A percentile compares a stretch with the other conserved stretches of the same genome.
Evolutionary conservation across 75 land plant genomes (phyloP).

Genomic region (Chamaecyparis obtusa): DNA sequence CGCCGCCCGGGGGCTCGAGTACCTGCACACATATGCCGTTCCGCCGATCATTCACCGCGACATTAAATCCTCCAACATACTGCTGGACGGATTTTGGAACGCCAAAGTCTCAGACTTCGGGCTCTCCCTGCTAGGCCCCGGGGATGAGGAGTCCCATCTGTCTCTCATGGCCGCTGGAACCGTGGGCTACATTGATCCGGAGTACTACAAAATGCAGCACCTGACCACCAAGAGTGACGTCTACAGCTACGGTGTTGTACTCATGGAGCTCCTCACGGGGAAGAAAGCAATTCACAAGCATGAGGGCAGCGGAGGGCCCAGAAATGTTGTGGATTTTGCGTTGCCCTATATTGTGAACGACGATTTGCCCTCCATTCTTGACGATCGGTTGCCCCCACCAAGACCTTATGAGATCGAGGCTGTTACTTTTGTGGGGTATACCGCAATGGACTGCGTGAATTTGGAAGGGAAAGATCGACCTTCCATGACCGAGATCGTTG

Average conservation of each 20-base stretch:
- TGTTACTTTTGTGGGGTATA: slow-evolving; percentile 39
- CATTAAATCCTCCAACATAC: slow-evolving; percentile 81
- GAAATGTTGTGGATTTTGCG: slow-evolving; percentile 62
- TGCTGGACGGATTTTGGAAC: slow-evolving; percentile 55
- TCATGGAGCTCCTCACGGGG: slow-evolving; percentile 72
- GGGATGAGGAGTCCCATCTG: slow-evolving; percentile 32
- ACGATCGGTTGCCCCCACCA: slow-evolving; percentile 49
- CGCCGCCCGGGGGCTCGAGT: slow-evolving; percentile 83
- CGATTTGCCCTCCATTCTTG: slow-evolving; percentile 49
- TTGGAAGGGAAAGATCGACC: slow-evolving; percentile 57
- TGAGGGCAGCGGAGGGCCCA: slow-evolving; percentile 27
- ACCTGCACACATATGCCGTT: slow-evolving; percentile 73
- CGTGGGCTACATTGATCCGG: slow-evolving; percentile 88
- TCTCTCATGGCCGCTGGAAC: slow-evolving; percentile 73
- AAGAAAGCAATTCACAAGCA: slow-evolving; percentile 45
- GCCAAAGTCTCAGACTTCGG: slow-evolving; percentile 88
- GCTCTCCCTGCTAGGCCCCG: slow-evolving; percentile 57
- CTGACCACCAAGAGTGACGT: slow-evolving; percentile 82
- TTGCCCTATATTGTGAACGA: slow-evolving; percentile 48
- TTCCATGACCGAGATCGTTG: slow-evolving; percentile 61
- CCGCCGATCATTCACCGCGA: slow-evolving; percentile 85
- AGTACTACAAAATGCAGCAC: slow-evolving; percentile 68
- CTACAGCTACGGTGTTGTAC: slow-evolving; percentile 80
- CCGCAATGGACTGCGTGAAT: slow-evolving; percentile 70
- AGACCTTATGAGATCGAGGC: slow-evolving; percentile 70